phyloP scores from a whole-genome alignment of 225 moss, liverwort and hornwort species.

The Anthoceros angustus region DNA sequence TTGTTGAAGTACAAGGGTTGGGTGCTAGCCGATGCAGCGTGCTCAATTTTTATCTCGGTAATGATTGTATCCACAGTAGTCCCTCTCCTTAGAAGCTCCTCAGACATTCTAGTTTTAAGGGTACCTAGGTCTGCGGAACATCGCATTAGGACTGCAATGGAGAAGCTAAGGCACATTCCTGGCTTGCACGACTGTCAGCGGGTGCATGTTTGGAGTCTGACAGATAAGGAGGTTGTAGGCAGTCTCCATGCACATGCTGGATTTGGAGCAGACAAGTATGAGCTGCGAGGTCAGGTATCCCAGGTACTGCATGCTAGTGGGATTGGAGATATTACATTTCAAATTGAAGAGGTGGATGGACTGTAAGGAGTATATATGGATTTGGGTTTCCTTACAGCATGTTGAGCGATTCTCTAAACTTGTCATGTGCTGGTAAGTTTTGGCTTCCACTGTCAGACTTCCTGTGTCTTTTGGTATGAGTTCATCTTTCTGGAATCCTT shows the following conservation, averaged over 20 bases:
- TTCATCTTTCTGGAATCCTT: no score
- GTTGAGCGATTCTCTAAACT: no score
- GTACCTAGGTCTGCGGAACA: constrained; percentile 62
- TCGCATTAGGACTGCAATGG: constrained; percentile 48
- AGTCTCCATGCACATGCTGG: constrained; percentile 57
- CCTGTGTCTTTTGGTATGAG: no score
- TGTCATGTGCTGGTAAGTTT: no score
- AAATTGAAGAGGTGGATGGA: constrained; percentile 50
- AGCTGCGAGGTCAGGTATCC: constrained; percentile 34
- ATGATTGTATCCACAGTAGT: constrained; percentile 78
- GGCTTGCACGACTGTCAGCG: constrained; percentile 82
- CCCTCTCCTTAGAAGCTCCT: constrained; percentile 71
- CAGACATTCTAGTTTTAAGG: constrained; percentile 75
- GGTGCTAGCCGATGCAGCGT: constrained; percentile 75
- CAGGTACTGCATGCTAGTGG: constrained; percentile 45
- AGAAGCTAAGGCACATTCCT: constrained; percentile 55
- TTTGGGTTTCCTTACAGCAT: neutral
- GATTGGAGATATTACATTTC: constrained; percentile 55
- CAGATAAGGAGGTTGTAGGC: constrained; percentile 59
- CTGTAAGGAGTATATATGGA: constrained; percentile 12
- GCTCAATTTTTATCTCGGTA: constrained; percentile 84
- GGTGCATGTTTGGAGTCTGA: constrained; percentile 76
- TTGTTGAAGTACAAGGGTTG: constrained; percentile 86
- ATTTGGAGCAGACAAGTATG: constrained; percentile 47
- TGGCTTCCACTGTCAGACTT: no score